phyloP scores from a whole-genome alignment of 306 rosid species.

The Cicer chorassanicum region DNA sequence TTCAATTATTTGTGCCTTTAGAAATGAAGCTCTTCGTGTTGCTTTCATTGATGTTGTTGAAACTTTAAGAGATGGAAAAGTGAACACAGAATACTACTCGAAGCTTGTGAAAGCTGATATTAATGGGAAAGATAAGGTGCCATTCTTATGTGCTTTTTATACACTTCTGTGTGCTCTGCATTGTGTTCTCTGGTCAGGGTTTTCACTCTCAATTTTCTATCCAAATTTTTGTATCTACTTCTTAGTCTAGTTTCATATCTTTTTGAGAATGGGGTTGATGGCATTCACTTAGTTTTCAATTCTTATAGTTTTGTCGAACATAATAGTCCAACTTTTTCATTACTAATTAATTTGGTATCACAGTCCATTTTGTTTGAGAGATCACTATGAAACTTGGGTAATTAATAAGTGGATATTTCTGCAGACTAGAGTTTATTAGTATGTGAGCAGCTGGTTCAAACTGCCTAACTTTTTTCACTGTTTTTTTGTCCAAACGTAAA shows the following conservation, averaged over 20 bases:
- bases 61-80: constrained; percentile 73
- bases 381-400: background rate
- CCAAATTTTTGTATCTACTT: background rate
- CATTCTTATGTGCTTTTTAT: constrained; percentile 39
- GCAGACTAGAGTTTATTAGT: constrained; percentile 14
- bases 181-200: background rate
- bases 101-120: constrained; percentile 93
- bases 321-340: background rate
- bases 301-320: background rate
- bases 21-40: constrained; percentile 96
- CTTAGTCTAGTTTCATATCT: background rate
- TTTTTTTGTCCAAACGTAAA: background rate
- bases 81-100: constrained; percentile 74
- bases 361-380: background rate
- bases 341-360: constrained; percentile 2
- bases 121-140: constrained; percentile 91
- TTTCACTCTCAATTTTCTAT: background rate
- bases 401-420: background rate
- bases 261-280: constrained; percentile 2
- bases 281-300: background rate
- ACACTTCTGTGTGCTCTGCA: background rate
- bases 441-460: constrained; percentile 2
- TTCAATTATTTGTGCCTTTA: constrained; percentile 41
- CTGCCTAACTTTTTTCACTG: background rate
- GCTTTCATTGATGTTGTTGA: constrained; percentile 91